A percentile compares a stretch with the other conserved stretches of the same genome.
Conservation (phyloP, 768 basidiomycete species). For the Glaciozyma antarctica region DNA sequence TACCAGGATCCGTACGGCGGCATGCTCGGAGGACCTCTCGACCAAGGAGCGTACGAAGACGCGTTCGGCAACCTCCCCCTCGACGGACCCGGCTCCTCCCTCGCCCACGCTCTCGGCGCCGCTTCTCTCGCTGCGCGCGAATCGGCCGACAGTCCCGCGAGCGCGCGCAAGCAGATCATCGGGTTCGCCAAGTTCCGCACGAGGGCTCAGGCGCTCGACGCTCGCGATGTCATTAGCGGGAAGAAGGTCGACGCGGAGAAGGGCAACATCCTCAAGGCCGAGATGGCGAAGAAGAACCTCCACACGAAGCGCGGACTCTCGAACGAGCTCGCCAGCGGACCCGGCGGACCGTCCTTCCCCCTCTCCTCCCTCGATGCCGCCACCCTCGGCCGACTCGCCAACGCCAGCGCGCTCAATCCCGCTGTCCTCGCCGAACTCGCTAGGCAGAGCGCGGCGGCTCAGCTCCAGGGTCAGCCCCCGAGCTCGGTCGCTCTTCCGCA, state of each 20-base stretch:
- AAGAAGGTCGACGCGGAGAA: slow-evolving; percentile 85
- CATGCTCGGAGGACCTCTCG: background rate
- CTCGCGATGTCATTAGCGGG: slow-evolving; percentile 79
- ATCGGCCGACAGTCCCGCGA: background rate
- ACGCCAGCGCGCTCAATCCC: slow-evolving; percentile 13
- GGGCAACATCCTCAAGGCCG: slow-evolving; percentile 85
- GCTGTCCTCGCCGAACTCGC: slow-evolving; percentile 31
- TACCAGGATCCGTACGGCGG: background rate
- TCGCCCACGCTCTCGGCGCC: slow-evolving; percentile 1
- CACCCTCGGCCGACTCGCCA: slow-evolving; percentile 20
- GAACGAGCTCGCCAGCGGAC: background rate
- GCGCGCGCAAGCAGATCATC: slow-evolving; percentile 75
- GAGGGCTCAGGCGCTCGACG: slow-evolving; percentile 73
- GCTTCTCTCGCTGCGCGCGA: background rate
- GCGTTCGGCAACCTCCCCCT: slow-evolving; percentile 7
- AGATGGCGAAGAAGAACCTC: slow-evolving; percentile 99
- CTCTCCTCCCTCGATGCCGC: slow-evolving; percentile 16
- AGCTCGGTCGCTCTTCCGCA: background rate
- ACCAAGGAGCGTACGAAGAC: slow-evolving; percentile 2
- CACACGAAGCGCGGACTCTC: slow-evolving; percentile 64
- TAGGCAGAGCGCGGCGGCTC: slow-evolving; percentile 13
- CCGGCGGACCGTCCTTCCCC: background rate
- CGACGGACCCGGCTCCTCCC: slow-evolving; percentile 1
- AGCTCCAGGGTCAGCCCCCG: background rate
- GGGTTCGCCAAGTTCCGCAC: slow-evolving; percentile 94